A percentile compares a stretch with the other conserved stretches of the same genome.
Evolutionary conservation across 2,329 filamentous ascomycete genomes (phyloP).

Genomic region (Aschersonia sp.): DNA sequence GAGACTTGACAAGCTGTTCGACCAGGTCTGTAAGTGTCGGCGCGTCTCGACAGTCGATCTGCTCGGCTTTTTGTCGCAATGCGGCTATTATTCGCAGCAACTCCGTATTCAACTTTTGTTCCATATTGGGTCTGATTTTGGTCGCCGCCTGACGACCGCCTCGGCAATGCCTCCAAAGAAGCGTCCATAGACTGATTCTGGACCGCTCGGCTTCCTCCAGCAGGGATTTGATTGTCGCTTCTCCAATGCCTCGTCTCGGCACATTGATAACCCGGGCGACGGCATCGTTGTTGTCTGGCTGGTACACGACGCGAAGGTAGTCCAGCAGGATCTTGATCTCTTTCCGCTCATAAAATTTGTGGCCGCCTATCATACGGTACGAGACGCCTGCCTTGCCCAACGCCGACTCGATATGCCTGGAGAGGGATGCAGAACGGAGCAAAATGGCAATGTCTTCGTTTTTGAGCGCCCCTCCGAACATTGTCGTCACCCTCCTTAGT

Average conservation of each 20-base stretch:
- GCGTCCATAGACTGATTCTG: slow-evolving; percentile 58
- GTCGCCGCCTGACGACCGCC: slow-evolving; percentile 32
- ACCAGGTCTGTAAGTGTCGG: slow-evolving; percentile 32
- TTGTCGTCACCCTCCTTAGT: slow-evolving; percentile 52
- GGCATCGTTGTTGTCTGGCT: slow-evolving; percentile 78
- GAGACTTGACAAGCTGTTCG: slow-evolving; percentile 42
- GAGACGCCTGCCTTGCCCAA: slow-evolving; percentile 69
- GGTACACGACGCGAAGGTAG: slow-evolving; percentile 73
- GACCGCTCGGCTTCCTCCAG: slow-evolving; percentile 62
- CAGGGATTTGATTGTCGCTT: slow-evolving; percentile 59
- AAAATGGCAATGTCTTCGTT: slow-evolving; percentile 75
- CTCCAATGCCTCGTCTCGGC: slow-evolving; percentile 69
- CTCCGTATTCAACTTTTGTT: slow-evolving; percentile 37
- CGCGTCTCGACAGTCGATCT: slow-evolving; percentile 12
- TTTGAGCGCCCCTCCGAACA: slow-evolving; percentile 61
- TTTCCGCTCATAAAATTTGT: slow-evolving; percentile 79
- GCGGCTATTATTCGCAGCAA: slow-evolving; percentile 28
- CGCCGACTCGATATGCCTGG: slow-evolving; percentile 71
- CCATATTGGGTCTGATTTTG: slow-evolving; percentile 33
- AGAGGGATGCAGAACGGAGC: slow-evolving; percentile 71
- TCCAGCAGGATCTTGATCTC: slow-evolving; percentile 82
- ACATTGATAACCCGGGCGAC: slow-evolving; percentile 73
- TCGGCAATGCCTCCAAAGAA: slow-evolving; percentile 45
- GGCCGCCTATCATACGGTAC: slow-evolving; percentile 84
- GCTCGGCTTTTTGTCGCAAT: slow-evolving; percentile 15